Evolutionary conservation across 1,284 basidiomycete genomes (phyloP).

Genomic region (Prillingera fragicola): DNA sequence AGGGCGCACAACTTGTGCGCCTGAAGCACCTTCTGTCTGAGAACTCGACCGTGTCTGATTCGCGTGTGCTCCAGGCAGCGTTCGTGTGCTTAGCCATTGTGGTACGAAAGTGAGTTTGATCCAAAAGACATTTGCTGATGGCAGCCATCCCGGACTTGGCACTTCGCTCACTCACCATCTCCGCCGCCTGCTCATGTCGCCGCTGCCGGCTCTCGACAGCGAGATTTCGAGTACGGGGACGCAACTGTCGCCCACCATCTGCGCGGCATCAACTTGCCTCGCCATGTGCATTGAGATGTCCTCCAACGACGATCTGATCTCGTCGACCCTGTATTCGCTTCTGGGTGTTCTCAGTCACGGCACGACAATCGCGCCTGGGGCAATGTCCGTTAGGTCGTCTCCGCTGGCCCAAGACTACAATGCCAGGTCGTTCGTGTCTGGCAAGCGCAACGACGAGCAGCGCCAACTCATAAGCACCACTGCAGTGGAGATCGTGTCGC

Average conservation of each 20-base stretch:
- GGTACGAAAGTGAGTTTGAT: slow-evolving; percentile 65
- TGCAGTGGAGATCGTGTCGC: slow-evolving; percentile 81
- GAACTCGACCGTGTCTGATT: slow-evolving; percentile 69
- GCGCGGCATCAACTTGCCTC: slow-evolving; percentile 81
- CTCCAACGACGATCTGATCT: slow-evolving; percentile 80
- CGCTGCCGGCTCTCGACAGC: slow-evolving; percentile 79
- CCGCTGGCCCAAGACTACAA: slow-evolving; percentile 11
- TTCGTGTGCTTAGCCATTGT: slow-evolving; percentile 41
- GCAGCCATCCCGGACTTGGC: slow-evolving; percentile 74
- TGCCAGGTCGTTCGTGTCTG: slow-evolving; percentile 2
- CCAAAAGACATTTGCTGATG: slow-evolving; percentile 2
- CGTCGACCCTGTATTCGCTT: slow-evolving; percentile 93
- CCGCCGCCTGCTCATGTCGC: slow-evolving; percentile 80
- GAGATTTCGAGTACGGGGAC: slow-evolving; percentile 56
- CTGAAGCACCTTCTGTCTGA: slow-evolving; percentile 74
- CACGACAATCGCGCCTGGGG: slow-evolving; percentile 35
- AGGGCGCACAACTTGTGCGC: slow-evolving; percentile 63
- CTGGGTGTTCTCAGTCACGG: slow-evolving; percentile 84
- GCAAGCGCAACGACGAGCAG: slow-evolving; percentile 65
- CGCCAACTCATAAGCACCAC: slow-evolving; percentile 77
- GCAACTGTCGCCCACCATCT: slow-evolving; percentile 58
- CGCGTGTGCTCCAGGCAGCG: slow-evolving; percentile 48
- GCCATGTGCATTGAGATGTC: slow-evolving; percentile 84
- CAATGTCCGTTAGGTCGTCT: slow-evolving; percentile 24
- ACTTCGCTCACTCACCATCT: slow-evolving; percentile 71